Evolutionary conservation across 176 grass and related monocot genomes (phyloP), one percentile per base, ranked within the genome.

Genomic region (Rhipidocladum racemiflorum): DNA sequence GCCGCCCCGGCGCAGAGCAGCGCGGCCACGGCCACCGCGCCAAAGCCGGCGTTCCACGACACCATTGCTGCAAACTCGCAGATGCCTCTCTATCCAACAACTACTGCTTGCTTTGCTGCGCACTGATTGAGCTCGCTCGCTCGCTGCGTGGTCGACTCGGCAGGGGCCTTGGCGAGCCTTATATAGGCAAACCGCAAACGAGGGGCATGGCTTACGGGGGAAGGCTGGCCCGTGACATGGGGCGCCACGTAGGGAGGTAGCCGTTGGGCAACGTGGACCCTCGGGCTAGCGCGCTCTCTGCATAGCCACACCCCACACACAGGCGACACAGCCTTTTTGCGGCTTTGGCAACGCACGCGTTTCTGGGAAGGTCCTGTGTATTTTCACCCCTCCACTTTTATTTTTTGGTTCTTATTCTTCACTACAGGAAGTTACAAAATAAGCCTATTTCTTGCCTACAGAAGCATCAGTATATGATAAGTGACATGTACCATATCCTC

Each of bases 221-320:
- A 85, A 89, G 87, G 3, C 60, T 73, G 38, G 76, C 83, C 43
- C 65, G 73, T 83, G 80, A 83, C 80, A 35, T 25, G 80, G 21
- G 34, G 15, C 20, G 77, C 77, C 87, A 82, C 87, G 87, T 77
- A 21, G 71, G 82, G 70, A 0, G 45, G 71, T 82, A 86, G 83
- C 88, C 88, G 78, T 86, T 89, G 78, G 44, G 4, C 16, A 13
- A 2, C 0, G 0, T 23, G 74, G 46, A 11, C 39, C 28, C 43
- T 1, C 17, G 6, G 0, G 20, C 0, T 20, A 46, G 75, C 4
- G 9, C 14, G 0, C 32, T 34, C 32, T 34, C 35, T 67, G 16
- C 15, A 34, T 34, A 3, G 32, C 4, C 32, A 34, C 32, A 1
- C 2, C n/a, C n/a, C n/a, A n/a, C n/a, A n/a, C n/a, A n/a, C n/a